Evolutionary conservation across 805 yeast species (phyloP), one percentile per base, ranked within the genome.

Genomic region (Starmerella stellata): DNA sequence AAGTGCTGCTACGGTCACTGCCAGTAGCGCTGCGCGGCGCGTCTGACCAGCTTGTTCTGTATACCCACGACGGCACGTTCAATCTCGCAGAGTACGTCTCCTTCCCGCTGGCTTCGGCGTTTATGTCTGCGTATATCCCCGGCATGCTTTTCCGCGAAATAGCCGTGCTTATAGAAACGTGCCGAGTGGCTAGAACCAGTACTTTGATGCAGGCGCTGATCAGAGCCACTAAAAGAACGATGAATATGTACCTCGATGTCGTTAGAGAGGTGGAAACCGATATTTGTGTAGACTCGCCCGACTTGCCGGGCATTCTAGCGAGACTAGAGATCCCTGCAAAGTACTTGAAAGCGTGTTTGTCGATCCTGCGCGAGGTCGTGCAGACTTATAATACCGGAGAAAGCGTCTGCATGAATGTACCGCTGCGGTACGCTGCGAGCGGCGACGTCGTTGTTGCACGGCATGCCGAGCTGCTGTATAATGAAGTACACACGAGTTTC

Each of bases 101-200:
- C 20, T 68, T 66, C 43, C 69, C 82, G 4, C 61, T 69, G 19
- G 64, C 75, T 34, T 73, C 74, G 1, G 48, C 73, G 21, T 54
- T 80, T 24, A 70, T 66, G 40, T 54, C 64, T 21, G 57, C 78
- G 1, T 59, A 76, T 30, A 95, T 83, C 54, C 77, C 82, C 1
- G 87, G 80, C 0, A 56, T 83, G 25, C 57, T 82, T 2, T 80
- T 69, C 56, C 65, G 66, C 37, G 54, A 61, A 32, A 55, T 81
- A 27, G 55, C 53, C 4, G 40, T 37, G 14, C 48, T 51, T 17
- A 45, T 66, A 11, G 60, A 57, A 29, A 54, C 25, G 9, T 8
- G 32, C 19, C 16, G 56, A 45, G 47, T 57, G 42, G 40, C 13
- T 2, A 30, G 48, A 44, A 53, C 19, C 3, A 52, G 61, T 3